These are phyloP conservation scores for Haplosporangium gracile DNA, from an alignment of 192 early-diverging fungal species.

Conservation along the genomic window DNA sequence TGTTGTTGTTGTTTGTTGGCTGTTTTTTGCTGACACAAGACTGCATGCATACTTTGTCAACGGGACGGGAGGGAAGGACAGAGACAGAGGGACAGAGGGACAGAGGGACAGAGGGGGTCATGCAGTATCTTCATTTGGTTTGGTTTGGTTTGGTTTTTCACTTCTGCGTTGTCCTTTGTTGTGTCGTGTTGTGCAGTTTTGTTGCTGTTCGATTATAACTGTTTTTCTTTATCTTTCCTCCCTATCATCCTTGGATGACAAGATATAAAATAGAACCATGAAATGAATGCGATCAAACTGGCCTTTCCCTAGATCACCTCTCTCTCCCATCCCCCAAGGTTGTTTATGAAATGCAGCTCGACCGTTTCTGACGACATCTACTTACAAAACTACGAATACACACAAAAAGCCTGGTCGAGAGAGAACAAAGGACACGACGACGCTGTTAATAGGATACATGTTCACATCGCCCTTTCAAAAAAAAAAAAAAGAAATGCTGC, in stretches of 20 bases:
- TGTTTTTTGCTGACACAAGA: conserved; percentile 6
- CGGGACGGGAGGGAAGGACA: not conserved
- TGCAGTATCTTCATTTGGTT: conserved; percentile 1
- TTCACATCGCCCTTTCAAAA: not conserved
- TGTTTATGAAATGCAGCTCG: not conserved
- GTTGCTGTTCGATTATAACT: not conserved
- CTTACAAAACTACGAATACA: not conserved
- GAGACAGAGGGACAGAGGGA: not conserved
- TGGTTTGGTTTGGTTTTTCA: not conserved
- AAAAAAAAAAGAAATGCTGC: not conserved
- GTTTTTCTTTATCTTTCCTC: not conserved
- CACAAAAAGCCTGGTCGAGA: not conserved
- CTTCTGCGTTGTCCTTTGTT: not conserved
- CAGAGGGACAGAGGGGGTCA: not conserved
- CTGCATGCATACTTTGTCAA: not conserved
- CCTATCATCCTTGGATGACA: not conserved
- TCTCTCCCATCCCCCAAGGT: not conserved
- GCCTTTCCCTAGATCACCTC: not conserved
- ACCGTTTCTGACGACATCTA: conserved; percentile 1
- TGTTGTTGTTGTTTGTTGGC: not conserved
- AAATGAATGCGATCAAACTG: not conserved
- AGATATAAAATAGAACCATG: not conserved
- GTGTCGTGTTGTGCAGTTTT: not conserved
- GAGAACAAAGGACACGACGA: not conserved
- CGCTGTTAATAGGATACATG: not conserved